Evolutionary conservation across 2,329 filamentous ascomycete genomes (phyloP).

Genomic region (Pestalotiopsis sp.): DNA sequence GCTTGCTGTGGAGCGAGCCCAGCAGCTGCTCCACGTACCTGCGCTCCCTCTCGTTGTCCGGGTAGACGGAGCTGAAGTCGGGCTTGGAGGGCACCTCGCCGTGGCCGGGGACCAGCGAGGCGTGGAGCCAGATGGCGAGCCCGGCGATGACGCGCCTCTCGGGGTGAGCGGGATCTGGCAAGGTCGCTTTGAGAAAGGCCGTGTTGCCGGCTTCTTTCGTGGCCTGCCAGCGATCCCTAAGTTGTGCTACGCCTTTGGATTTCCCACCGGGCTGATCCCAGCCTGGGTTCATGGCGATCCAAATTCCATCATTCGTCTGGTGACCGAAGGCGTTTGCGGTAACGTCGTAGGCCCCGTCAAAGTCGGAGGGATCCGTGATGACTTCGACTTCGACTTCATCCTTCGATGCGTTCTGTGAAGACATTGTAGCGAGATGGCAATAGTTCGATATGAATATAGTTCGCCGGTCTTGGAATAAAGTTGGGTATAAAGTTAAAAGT

Average conservation of each 20-base stretch:
- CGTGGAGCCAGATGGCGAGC: slow-evolving; percentile 58
- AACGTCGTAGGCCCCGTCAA: slow-evolving; percentile 31
- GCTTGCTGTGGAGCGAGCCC: slow-evolving; percentile 44
- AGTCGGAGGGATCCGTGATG: slow-evolving; percentile 23
- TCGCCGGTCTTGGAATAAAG: not conserved
- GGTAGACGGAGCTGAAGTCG: slow-evolving; percentile 41
- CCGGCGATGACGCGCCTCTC: slow-evolving; percentile 45
- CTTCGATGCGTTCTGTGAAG: not conserved
- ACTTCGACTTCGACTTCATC: slow-evolving; percentile 26
- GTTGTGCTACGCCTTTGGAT: slow-evolving; percentile 34
- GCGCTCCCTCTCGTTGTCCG: slow-evolving; percentile 45
- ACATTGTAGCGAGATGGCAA: not conserved
- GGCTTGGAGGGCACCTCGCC: slow-evolving; percentile 44
- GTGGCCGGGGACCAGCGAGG: slow-evolving; percentile 49
- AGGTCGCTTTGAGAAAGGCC: slow-evolving; percentile 56
- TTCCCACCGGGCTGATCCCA: slow-evolving; percentile 55
- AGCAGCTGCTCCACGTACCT: slow-evolving; percentile 49
- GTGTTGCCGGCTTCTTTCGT: slow-evolving; percentile 50
- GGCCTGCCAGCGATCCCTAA: slow-evolving; percentile 44
- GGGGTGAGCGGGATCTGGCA: slow-evolving; percentile 39
- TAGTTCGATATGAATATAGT: not conserved
- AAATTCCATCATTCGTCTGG: slow-evolving; percentile 54
- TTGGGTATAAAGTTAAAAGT: not conserved
- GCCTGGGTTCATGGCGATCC: slow-evolving; percentile 53
- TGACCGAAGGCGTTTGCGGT: slow-evolving; percentile 48